These are phyloP conservation scores for Sporobolomyces roseus DNA, from an alignment of 768 basidiomycete genomes.

Conservation along the genomic window DNA sequence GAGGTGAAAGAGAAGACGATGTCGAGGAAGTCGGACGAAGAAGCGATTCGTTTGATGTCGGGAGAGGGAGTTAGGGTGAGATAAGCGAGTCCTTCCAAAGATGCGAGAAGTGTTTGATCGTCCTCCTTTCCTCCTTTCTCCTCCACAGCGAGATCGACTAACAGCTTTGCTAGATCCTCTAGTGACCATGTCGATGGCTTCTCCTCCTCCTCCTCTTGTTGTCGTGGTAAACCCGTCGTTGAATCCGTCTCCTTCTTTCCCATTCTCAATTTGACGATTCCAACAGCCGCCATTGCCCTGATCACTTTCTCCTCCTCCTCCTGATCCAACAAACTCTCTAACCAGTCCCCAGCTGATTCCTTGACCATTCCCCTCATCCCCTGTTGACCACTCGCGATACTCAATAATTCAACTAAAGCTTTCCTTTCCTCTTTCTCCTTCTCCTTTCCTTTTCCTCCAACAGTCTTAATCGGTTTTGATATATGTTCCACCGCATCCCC, in stretches of 20 bases:
- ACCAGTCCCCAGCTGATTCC: slow-evolving; percentile 62
- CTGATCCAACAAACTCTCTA: slow-evolving; percentile 56
- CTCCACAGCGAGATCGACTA: slow-evolving; percentile 3
- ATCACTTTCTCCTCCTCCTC: slow-evolving; percentile 37
- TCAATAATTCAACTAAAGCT: slow-evolving; percentile 67
- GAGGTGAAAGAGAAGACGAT: slow-evolving; percentile 59
- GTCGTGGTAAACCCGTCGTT: slow-evolving; percentile 24
- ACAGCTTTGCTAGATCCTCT: slow-evolving; percentile 56
- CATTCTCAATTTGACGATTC: slow-evolving; percentile 71
- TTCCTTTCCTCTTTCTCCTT: slow-evolving; percentile 55
- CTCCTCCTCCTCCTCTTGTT: slow-evolving; percentile 48
- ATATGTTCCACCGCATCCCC: slow-evolving; percentile 55
- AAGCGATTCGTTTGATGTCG: slow-evolving; percentile 60
- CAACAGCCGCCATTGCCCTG: slow-evolving; percentile 64
- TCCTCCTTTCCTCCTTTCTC: neutral
- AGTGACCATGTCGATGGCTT: slow-evolving; percentile 59
- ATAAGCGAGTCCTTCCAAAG: slow-evolving; percentile 81
- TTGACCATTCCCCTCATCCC: slow-evolving; percentile 62
- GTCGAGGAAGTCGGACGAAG: slow-evolving; percentile 50
- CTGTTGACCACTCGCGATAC: slow-evolving; percentile 73
- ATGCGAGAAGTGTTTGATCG: slow-evolving; percentile 58
- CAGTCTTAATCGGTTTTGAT: neutral
- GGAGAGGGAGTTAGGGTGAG: slow-evolving; percentile 63
- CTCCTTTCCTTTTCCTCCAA: slow-evolving; percentile 53
- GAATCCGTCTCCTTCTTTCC: slow-evolving; percentile 44